Evolutionary conservation across 2,329 filamentous ascomycete species (phyloP), one percentile per base, ranked within the genome.

Genomic region (Sporothrix dimorphospora): DNA sequence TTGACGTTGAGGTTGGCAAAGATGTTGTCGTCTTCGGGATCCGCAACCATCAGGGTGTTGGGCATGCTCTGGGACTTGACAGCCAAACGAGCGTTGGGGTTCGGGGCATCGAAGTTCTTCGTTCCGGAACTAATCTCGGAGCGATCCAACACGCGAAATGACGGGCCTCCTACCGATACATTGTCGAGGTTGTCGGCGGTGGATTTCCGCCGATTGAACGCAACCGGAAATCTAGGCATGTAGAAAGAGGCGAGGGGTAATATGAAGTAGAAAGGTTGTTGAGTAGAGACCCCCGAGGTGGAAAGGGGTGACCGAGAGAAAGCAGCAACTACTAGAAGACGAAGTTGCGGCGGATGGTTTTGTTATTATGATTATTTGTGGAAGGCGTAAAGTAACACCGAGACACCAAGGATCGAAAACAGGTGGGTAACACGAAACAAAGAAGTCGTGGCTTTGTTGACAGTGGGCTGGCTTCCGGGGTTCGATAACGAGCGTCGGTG

Each of bases 181-280:
- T 88, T 84, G 74, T 87, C 85, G 74, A 86, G 80, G 75, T 85
- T 86, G 75, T 87, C 85, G 74, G 84, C 85, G 83, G 85, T 84
- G 74, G 87, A 88, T 82, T 86, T 89, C 84, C 88, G 87, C 86
- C 86, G 83, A 78, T 82, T 84, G 75, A 89, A 89, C 74, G 84
- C 82, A 78, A 86, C 85, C 74, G 86, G 85, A 80, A 90, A 89
- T 82, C 86, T 88, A 87, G 86, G 86, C 88, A 90, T 90, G 80
- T 85, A 85, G 82, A 81, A 79, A 4, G 65, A 42, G 27, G 45
- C 3, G 19, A 38, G 49, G 34, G 45, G 67, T 49, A n/a, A 42
- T 55, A 63, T 24, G 45, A 42, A 45, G 61, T 34, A 19, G 8
- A 24, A n/a, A 38, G 1, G 38, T 14, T 21, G 59, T 27, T 47